A percentile compares a stretch with the other conserved stretches of the same genome.
These are phyloP conservation scores for Parietaria judaica DNA, from an alignment of 306 rosid species.

Conservation along the genomic window DNA sequence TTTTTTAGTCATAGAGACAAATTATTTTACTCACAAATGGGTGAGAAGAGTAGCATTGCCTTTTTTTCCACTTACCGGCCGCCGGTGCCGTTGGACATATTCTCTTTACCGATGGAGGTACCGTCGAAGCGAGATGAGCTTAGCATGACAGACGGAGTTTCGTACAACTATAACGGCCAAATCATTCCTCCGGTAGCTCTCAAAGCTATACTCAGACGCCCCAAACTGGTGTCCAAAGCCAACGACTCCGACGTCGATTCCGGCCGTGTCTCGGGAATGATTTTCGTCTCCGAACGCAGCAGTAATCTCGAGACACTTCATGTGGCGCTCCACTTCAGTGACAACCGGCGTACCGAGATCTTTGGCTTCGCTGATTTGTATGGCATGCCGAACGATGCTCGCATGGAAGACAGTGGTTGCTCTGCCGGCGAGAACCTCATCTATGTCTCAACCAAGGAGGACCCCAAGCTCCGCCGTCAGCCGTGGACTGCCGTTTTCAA, in stretches of 20 bases:
- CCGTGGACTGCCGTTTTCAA: slow-evolving; percentile 4
- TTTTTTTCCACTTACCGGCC: background rate
- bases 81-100: slow-evolving; percentile 5
- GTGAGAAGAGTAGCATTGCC: background rate
- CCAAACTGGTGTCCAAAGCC: background rate
- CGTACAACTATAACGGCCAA: background rate
- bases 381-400: background rate
- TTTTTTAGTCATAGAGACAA: too few species aligned
- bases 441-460: background rate
- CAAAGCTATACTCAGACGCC: background rate
- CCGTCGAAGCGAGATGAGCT: background rate
- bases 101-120: background rate
- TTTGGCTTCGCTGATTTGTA: background rate
- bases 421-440: background rate
- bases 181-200: background rate
- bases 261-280: background rate
- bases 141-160: background rate
- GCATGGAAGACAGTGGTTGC: slow-evolving; percentile 7
- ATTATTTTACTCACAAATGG: background rate
- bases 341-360: background rate
- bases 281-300: slow-evolving; percentile 1
- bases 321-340: background rate
- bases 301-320: background rate
- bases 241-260: background rate
- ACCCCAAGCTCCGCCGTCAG: background rate